Evolutionary conservation across 2,329 filamentous ascomycete species (phyloP).

Genomic region (Alternaria sp.): DNA sequence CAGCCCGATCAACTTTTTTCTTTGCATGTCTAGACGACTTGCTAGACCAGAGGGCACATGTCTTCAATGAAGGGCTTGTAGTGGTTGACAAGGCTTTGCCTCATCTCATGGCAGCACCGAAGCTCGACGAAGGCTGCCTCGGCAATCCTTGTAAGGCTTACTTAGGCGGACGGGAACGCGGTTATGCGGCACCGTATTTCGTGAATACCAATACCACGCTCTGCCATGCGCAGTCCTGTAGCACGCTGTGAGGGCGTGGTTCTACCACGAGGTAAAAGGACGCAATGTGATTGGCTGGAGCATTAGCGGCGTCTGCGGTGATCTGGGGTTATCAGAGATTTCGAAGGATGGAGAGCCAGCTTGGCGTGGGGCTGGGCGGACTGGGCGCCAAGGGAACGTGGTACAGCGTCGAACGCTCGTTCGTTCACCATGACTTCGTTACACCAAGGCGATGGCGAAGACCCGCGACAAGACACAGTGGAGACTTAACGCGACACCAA

Average conservation of each 20-base stretch:
- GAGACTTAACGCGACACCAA: background rate
- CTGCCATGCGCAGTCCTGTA: background rate
- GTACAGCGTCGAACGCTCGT: background rate
- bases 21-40: background rate
- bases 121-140: conserved; percentile 1
- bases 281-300: background rate
- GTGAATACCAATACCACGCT: background rate
- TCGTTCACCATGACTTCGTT: background rate
- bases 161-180: background rate
- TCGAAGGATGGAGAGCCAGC: background rate
- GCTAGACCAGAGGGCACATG: background rate
- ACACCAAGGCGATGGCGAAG: conserved; percentile 1
- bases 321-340: conserved; percentile 8
- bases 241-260: background rate
- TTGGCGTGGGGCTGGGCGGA: conserved; percentile 1
- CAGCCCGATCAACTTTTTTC: background rate
- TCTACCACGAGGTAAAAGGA: background rate
- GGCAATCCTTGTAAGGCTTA: conserved; percentile 9
- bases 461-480: background rate
- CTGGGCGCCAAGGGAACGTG: conserved; percentile 9
- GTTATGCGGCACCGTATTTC: conserved; percentile 1
- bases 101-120: background rate
- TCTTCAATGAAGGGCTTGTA: background rate
- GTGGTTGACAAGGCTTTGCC: background rate
- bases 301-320: background rate